These are phyloP conservation scores for Chlorella sp. DNA, from an alignment of 139 green algal species.

Conservation along the genomic window DNA sequence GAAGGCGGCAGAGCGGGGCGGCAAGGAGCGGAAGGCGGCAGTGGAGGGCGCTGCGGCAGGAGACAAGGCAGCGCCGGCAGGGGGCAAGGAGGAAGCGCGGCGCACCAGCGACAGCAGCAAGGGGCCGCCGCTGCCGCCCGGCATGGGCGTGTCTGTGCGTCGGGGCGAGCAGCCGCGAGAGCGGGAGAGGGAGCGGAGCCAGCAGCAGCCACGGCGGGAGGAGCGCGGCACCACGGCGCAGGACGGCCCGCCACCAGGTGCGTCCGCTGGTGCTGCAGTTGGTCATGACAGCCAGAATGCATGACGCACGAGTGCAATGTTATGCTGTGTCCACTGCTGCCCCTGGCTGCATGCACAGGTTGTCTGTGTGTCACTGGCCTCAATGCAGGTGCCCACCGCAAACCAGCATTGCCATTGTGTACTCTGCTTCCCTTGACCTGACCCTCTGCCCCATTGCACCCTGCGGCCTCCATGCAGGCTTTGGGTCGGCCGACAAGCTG, in stretches of 20 bases:
- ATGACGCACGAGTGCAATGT: too few relatives aligned
- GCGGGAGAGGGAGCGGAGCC: not conserved
- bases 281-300: too few relatives aligned
- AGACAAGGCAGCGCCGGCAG: not conserved
- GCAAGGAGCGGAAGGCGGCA: not conserved
- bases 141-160: constrained; percentile 7
- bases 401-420: not conserved
- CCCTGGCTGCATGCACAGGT: too few relatives aligned
- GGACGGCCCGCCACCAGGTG: constrained; percentile 15
- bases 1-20: not conserved
- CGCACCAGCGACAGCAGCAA: constrained; percentile 15
- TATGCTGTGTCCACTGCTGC: not conserved
- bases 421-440: not conserved
- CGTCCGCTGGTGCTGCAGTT: not conserved
- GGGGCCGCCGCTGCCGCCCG: constrained; percentile 3
- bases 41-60: not conserved
- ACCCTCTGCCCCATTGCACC: not conserved
- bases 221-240: not conserved
- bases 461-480: not conserved
- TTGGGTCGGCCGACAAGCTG: constrained; percentile 29
- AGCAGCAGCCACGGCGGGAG: constrained; percentile 1
- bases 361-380: too few relatives aligned
- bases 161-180: not conserved
- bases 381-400: not conserved
- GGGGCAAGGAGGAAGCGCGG: not conserved